Percentiles rank a stretch among this genome's conserved stretches.
Conservation (phyloP, 225 moss, liverwort and hornwort species). For the Marchantia paleacea region DNA sequence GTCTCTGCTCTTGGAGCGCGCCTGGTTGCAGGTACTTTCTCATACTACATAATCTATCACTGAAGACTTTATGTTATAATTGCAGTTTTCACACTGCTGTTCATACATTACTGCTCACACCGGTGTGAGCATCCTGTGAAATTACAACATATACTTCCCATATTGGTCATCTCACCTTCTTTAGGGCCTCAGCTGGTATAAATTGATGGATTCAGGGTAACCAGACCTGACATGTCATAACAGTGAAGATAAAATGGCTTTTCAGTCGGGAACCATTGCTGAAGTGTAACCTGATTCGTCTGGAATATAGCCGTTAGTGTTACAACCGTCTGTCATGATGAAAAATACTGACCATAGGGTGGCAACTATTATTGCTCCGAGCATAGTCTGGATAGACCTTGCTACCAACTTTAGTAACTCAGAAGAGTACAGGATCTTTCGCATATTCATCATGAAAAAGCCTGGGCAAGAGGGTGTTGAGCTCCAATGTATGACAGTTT, state of each 20-base stretch:
- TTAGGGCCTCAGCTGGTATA: too few species aligned
- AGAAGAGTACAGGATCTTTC: not conserved
- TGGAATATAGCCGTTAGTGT: not conserved
- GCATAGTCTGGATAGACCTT: not conserved
- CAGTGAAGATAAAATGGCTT: not conserved
- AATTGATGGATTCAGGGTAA: too few species aligned
- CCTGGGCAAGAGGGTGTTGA: not conserved
- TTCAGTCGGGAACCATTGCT: not conserved
- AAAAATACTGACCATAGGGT: not conserved
- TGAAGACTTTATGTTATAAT: too few species aligned
- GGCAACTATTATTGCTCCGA: not conserved
- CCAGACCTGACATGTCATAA: too few species aligned
- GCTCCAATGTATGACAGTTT: not conserved
- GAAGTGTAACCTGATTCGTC: not conserved
- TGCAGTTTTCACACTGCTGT: too few species aligned
- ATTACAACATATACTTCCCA: too few species aligned
- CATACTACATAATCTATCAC: not conserved
- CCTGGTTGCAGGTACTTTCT: conserved; percentile 20
- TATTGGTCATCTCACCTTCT: too few species aligned
- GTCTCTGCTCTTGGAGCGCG: conserved; percentile 22
- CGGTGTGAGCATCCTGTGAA: too few species aligned
- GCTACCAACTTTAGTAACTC: not conserved
- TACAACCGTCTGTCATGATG: not conserved
- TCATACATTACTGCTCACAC: too few species aligned
- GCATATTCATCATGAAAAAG: not conserved